Evolutionary conservation across 2,329 filamentous ascomycete species (phyloP), one percentile per base, ranked within the genome.

Genomic region (Trichoderma asperellum): DNA sequence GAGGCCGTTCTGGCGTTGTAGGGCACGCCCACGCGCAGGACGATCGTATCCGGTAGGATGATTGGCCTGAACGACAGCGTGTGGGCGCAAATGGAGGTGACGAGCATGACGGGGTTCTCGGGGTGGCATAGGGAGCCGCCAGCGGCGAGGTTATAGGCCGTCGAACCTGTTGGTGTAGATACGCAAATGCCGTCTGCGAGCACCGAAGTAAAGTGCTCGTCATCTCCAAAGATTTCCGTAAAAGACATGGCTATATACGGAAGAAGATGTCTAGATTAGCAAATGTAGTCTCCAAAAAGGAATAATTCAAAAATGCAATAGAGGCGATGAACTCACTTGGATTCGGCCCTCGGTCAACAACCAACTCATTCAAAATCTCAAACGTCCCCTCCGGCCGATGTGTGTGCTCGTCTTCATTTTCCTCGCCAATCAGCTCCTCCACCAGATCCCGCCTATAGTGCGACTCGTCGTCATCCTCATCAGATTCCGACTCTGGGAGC

Each of bases 51-150:
- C 0, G 96, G 96, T 2, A 98, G 85, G 75, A 98, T 96, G 75
- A 98, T 96, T n/a, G 95, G 95, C 12, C 96, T 87, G 85, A 98
- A 98, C 2, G 93, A 97, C 3, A 98, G 85, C 0, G 95, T 97
- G 80, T 98, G 95, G 1, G 96, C 93, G 78, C 94, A 97, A 68
- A 98, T 97, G 61, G 95, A 92, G 0, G 94, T 97, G 6, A 98
- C 89, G 2, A 98, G 88, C 80, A 98, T 97, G 59, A 97, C 94
- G 0, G 95, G 96, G 78, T 97, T 98, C 75, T 98, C 96, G 0
- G 95, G 95, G 77, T 98, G 95, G 76, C 94, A 97, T 29, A 98
- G 86, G 3, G 93, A 97, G 24, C 95, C 95, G n/a, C 96, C 96
- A 0, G 95, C 94, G 0, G 94, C 95, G 24, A 98, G 89, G 77